A percentile compares a stretch with the other conserved stretches of the same genome.
phyloP scores from a whole-genome alignment of 805 yeast species.

The Candida arabinofermentans region DNA sequence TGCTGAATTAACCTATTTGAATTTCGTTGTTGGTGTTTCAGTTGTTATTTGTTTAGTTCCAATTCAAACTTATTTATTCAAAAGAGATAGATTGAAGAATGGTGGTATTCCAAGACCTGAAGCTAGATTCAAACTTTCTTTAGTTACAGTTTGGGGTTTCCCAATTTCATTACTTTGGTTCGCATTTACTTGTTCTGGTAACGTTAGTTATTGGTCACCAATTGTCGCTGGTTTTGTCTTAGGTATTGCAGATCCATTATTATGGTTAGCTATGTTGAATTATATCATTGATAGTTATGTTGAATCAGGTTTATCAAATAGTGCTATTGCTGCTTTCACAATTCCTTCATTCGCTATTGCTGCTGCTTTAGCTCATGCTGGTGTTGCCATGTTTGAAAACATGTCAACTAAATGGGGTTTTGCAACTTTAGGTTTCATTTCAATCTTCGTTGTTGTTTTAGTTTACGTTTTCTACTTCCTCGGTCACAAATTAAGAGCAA shows the following conservation, averaged over 20 bases:
- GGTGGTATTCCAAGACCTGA: constrained; percentile 34
- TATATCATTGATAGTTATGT: constrained; percentile 34
- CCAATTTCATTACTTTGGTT: constrained; percentile 34
- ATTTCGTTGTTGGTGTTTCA: constrained; percentile 33
- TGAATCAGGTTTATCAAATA: constrained; percentile 29
- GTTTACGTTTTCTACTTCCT: constrained; percentile 33
- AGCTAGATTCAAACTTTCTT: constrained; percentile 30
- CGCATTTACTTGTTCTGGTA: constrained; percentile 32
- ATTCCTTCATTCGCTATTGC: constrained; percentile 36
- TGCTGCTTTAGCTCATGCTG: constrained; percentile 34
- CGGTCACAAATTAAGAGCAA: constrained; percentile 28
- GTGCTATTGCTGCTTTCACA: constrained; percentile 35
- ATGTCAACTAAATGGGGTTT: constrained; percentile 35
- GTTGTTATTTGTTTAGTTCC: constrained; percentile 29
- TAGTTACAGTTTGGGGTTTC: constrained; percentile 35
- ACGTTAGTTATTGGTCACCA: constrained; percentile 32
- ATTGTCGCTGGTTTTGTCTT: constrained; percentile 31
- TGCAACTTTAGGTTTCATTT: constrained; percentile 32
- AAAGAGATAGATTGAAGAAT: constrained; percentile 26
- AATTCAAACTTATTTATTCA: constrained; percentile 30
- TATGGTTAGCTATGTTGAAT: constrained; percentile 34
- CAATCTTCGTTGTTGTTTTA: constrained; percentile 29
- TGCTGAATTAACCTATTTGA: constrained; percentile 32
- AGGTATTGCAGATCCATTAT: constrained; percentile 31
- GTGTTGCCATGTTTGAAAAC: constrained; percentile 36